A percentile compares a stretch with the other conserved stretches of the same genome.
Conservation (phyloP, 257 asterid species). For the Solanum appendiculatum region DNA sequence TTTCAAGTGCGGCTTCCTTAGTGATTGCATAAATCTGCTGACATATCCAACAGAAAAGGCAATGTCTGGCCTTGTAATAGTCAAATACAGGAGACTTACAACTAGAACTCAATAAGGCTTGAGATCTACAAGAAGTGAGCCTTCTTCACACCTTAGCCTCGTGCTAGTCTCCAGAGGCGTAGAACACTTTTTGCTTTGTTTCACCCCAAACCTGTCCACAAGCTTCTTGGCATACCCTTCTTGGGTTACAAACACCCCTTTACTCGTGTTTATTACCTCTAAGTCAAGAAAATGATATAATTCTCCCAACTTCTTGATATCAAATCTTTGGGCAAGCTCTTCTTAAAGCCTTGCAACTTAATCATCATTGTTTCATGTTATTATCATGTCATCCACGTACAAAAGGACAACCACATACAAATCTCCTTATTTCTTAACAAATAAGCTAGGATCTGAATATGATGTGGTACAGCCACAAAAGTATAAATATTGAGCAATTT, state of each 20-base stretch:
- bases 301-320: not conserved
- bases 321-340: not conserved
- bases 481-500: too few species aligned
- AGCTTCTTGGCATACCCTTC: not conserved
- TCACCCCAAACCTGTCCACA: not conserved
- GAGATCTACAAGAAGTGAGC: not conserved
- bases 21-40: not conserved
- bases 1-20: not conserved
- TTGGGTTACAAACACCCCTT: not conserved
- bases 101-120: not conserved
- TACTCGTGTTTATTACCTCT: not conserved
- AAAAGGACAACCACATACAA: not conserved
- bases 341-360: not conserved
- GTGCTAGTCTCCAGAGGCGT: not conserved
- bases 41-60: not conserved
- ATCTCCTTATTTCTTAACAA: not conserved
- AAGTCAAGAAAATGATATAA: not conserved
- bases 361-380: not conserved
- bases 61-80: not conserved
- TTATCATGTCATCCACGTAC: not conserved
- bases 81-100: not conserved
- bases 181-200: not conserved
- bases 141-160: not conserved
- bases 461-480: not conserved
- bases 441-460: not conserved